Evolutionary conservation across 495 filamentous ascomycete genomes (phyloP).

Genomic region (Aspergillus sclerotiicarbonarius): DNA sequence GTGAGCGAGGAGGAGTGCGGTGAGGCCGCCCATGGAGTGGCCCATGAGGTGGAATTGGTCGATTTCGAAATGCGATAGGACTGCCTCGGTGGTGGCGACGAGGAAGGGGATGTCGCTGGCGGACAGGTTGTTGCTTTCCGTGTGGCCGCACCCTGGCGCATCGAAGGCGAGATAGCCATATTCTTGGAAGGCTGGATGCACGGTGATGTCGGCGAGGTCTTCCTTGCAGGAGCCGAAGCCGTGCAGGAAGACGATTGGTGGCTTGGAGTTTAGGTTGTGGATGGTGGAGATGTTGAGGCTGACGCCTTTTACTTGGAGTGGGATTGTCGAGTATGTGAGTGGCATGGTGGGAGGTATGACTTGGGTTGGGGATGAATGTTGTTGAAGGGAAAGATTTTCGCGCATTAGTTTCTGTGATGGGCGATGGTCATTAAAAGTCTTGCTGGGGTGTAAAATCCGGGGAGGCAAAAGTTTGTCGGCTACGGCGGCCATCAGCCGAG

Average conservation of each 20-base stretch:
- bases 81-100: conserved; percentile 21
- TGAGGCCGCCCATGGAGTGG: conserved; percentile 32
- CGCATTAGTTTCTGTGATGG: too few relatives aligned
- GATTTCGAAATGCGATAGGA: conserved; percentile 24
- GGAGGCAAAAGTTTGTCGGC: too few relatives aligned
- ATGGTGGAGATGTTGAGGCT: neutral
- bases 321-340: neutral
- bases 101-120: conserved; percentile 29
- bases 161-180: conserved; percentile 14
- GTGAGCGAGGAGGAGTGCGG: conserved; percentile 24
- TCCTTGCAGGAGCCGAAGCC: conserved; percentile 1
- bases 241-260: neutral
- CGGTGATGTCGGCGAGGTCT: neutral
- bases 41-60: conserved; percentile 26
- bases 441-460: too few relatives aligned
- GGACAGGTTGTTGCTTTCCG: conserved; percentile 20
- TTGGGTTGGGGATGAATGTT: neutral
- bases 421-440: too few relatives aligned
- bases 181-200: neutral
- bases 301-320: neutral
- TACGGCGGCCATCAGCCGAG: too few relatives aligned
- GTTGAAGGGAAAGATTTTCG: too few relatives aligned
- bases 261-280: neutral
- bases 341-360: neutral
- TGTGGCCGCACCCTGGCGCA: conserved; percentile 28